Evolutionary conservation across 73 alveolate species (phyloP).

Genomic region (Paramecium pentaurelia): DNA sequence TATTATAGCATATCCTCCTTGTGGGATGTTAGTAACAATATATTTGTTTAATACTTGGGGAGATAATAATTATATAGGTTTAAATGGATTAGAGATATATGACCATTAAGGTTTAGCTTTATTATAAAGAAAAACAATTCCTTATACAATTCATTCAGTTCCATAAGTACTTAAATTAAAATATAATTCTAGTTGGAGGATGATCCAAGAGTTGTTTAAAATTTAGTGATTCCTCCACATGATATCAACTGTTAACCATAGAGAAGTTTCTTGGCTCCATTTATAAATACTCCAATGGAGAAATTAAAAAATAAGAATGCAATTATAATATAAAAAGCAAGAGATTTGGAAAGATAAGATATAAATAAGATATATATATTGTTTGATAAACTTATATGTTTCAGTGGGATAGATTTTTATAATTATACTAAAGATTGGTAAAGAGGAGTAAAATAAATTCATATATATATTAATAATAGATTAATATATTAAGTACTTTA

Average conservation of each 20-base stretch:
- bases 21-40: constrained; percentile 46
- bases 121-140: background rate
- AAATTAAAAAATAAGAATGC: background rate
- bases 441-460: constrained; percentile 83
- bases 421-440: constrained; percentile 77
- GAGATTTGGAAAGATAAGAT: background rate
- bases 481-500: constrained; percentile 66
- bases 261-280: constrained; percentile 29
- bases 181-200: background rate
- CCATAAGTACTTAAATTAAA: background rate
- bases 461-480: constrained; percentile 71
- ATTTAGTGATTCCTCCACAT: background rate
- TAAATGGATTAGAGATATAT: constrained; percentile 79
- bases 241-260: background rate
- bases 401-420: constrained; percentile 71
- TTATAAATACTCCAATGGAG: constrained; percentile 11
- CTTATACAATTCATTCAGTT: constrained; percentile 50
- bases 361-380: constrained; percentile 63
- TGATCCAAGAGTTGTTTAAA: constrained; percentile 6
- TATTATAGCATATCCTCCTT: background rate
- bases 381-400: constrained; percentile 68
- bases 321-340: background rate
- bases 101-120: constrained; percentile 49
- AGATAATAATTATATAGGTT: constrained; percentile 81
- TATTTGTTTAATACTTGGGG: constrained; percentile 80